Base-by-base conservation (phyloP, 1,139 yeast species). In the Geotrichum aggregatum region DNA sequence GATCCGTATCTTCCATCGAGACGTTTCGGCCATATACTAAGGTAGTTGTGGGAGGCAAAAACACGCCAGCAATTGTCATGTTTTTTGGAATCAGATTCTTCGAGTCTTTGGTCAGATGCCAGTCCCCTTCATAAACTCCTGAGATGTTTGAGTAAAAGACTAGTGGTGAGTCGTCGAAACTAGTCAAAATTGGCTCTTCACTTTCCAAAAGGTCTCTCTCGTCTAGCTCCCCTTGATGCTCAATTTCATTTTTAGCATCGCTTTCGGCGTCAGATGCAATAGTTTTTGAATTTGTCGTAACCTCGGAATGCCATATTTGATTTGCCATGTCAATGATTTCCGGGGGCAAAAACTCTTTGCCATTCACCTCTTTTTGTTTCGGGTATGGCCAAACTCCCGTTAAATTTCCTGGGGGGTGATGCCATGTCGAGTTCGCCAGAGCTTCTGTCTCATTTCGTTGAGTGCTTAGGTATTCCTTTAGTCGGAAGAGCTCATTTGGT, bases 361-460 rank as follows among this genome's bases (percentile, higher is more conserved):
- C 45, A 13, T 26, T 28, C 57, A 14, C 28, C 7, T 54, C 51
- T 2, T 57, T 56, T 14, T 54, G 54, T 1, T 33, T 52, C 1
- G 63, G 59, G 45, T 63, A 61, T 6, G 54, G 40, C 2, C 42
- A 36, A 19, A 83, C 78, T 7, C 96, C 96, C 0, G 95, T 85
- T 10, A 87, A 66, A 61, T 86, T 84, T 0, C 85, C 86, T 64
- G 83, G 84, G 7, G 88, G 88, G 3, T 68, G 58, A 16, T 63
- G 55, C 64, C 77, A 82, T 1, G 76, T 72, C 38, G 79, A 71
- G 35, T 72, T 67, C 14, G 60, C 58, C 40, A 84, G 67, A 11
- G 68, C 66, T 2, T 66, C 59, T 10, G 66, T 66, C 24, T 72
- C 69, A 16, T 63, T 58, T 22, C 62, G 61, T 7, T 76, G 63